phyloP scores from a whole-genome alignment of 164 flowering plant genomes.

The Protea cynaroides region DNA sequence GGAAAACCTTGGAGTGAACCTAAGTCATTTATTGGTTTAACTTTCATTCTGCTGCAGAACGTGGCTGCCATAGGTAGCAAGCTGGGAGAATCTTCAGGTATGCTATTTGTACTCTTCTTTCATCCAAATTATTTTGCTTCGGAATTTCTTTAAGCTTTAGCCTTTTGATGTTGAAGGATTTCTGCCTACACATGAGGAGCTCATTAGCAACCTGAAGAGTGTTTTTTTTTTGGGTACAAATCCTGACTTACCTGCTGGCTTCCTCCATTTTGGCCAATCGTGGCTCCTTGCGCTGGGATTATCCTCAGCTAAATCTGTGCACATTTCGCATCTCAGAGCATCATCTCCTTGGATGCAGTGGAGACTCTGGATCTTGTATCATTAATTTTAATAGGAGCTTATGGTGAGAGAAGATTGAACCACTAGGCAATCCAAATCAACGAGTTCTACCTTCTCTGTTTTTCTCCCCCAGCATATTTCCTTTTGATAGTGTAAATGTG shows the following conservation, averaged over 20 bases:
- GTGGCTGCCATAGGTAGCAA: not conserved
- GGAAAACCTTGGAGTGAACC: slow-evolving; percentile 12
- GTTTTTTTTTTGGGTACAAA: slow-evolving; percentile 7
- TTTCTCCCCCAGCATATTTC: not conserved
- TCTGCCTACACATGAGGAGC: too few species aligned
- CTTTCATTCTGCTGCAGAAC: slow-evolving; percentile 8
- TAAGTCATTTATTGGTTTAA: slow-evolving; percentile 18
- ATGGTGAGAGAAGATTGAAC: not conserved
- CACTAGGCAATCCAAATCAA: not conserved
- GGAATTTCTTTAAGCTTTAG: too few species aligned
- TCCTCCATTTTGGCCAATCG: not conserved
- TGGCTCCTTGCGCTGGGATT: slow-evolving; percentile 16
- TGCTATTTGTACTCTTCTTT: not conserved
- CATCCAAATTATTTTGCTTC: not conserved
- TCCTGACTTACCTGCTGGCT: not conserved
- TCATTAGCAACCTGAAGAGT: slow-evolving; percentile 3
- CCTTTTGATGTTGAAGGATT: too few species aligned
- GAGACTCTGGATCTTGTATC: not conserved
- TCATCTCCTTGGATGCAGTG: not conserved
- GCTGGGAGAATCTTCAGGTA: slow-evolving; percentile 15
- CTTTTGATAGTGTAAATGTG: not conserved
- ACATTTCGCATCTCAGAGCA: not conserved
- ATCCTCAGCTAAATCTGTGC: slow-evolving; percentile 21
- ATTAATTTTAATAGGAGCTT: not conserved
- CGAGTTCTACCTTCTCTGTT: not conserved